Evolutionary conservation across 768 basidiomycete genomes (phyloP), one percentile per base, ranked within the genome.

Genomic region (Tylopilus rubrobrunneus): DNA sequence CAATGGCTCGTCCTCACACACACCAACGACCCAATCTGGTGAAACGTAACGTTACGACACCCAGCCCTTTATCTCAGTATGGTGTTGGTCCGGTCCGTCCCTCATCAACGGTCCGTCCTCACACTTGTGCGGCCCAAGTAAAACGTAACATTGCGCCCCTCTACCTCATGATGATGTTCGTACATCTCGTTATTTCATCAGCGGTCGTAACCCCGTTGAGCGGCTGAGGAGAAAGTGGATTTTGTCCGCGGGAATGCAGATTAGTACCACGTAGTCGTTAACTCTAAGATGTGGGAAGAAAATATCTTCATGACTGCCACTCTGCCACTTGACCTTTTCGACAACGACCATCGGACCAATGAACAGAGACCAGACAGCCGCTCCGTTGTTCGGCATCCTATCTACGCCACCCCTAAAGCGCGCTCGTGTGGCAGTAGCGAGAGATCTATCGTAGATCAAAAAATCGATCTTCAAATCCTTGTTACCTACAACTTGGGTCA

Each of bases 81-180:
- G 42, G 31, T 15, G 50, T 81, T 56, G 73, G 72, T 43, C 73
- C 68, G 36, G 60, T 69, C 33, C 62, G 27, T 53, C 33, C 37
- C 48, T 36, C 36, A 55, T 42, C 54, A 34, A 54, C 40, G 55
- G 46, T 21, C 45, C 47, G 44, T 36, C 54, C 43, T 45, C 47
- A 47, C 46, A 39, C 45, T 48, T 21, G 52, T 52, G 41, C 40
- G 39, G 49, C 33, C 42, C 45, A 48, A 28, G 28, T 45, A 46
- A 56, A 52, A 56, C 51, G 29, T 68, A 45, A 68, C 60, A 31
- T 59, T 49, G 69, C 33, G 45, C 19, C 3, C 17, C 37, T 48
- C 48, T 50, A 56, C 52, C 53, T 47, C 60, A 49, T 51, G 37
- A 56, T 45, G 45, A 42, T 42, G 48, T 45, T 49, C 10, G 53